Evolutionary conservation across 2,329 filamentous ascomycete species (phyloP), one percentile per base, ranked within the genome.

Genomic region (Hymenoscyphus fructigenus): DNA sequence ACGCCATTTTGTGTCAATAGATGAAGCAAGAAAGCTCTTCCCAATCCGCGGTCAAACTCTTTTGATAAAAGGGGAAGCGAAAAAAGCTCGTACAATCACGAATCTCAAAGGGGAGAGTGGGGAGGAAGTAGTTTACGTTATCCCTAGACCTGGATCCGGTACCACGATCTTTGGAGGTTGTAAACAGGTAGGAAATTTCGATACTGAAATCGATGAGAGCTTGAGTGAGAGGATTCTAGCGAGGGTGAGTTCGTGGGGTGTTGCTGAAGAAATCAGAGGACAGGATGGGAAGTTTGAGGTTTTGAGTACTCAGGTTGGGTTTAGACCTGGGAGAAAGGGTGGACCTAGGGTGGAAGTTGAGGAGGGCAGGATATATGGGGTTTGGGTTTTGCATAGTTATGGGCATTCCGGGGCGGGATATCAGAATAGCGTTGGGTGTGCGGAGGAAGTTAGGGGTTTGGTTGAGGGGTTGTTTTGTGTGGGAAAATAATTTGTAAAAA

Each of bases 1-100:
- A 1, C 64, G 65, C 36, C 68, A 69, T 28, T 72, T 83, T 10
- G 76, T 78, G 12, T 68, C 69, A 0, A 76, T 79, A 64, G 63
- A 68, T 0, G 67, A 71, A 60, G 58, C 55, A n/a, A 55, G 26
- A 15, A 68, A 62, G 1, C 70, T 82, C 60, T 78, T 75, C 65
- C 80, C 81, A 0, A 76, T 81, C 50, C 72, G 78, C 14, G 81
- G 81, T 5, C 80, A 82, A 66, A 82, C 80, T 0, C 73, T 82
- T 1, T 70, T 82, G 1, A 80, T 82, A 1, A 76, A 75, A 60
- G 79, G 80, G 14, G 75, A 79, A 67, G 78, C 79, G 6, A 61
- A 68, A 5, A 65, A 66, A 28, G 75, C 73, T n/a, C 68, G 73
- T 26, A 71, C 69, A 2, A 68, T 67, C 28, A 63, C 71, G 3